phyloP scores from a whole-genome alignment of 176 grass and related monocot species.

The Aechmea fasciata region DNA sequence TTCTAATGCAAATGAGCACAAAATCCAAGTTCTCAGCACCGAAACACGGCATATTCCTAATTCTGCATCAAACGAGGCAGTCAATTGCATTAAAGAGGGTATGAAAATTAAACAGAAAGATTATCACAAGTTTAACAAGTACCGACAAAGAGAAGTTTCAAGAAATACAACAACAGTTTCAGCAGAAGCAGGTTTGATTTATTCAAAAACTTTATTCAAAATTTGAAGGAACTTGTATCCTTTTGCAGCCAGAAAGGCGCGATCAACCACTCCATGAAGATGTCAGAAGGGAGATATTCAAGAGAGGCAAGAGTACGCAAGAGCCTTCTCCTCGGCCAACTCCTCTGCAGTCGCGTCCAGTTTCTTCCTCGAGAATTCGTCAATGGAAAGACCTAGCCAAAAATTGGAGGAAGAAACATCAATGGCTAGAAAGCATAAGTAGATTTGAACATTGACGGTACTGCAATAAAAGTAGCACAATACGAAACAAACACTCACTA shows the following conservation, averaged over 20 bases:
- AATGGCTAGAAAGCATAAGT: conserved; percentile 8
- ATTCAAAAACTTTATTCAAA: not conserved
- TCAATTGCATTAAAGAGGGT: too few species aligned
- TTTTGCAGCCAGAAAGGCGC: not conserved
- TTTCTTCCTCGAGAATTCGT: conserved; percentile 91
- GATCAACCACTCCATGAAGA: not conserved
- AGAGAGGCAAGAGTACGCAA: conserved; percentile 82
- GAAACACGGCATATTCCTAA: too few species aligned
- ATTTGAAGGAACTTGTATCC: not conserved
- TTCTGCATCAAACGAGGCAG: too few species aligned
- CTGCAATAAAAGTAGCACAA: too few species aligned
- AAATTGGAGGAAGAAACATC: not conserved
- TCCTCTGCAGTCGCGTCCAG: conserved; percentile 80
- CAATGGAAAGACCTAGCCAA: conserved; percentile 52
- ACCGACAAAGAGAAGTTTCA: too few species aligned
- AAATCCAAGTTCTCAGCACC: too few species aligned
- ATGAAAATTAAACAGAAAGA: too few species aligned
- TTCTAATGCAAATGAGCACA: too few species aligned
- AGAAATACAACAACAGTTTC: not conserved
- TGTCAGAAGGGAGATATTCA: conserved; percentile 20
- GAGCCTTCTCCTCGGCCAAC: conserved; percentile 79
- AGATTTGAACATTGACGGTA: not conserved
- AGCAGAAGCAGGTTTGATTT: not conserved
- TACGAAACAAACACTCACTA: too few species aligned
- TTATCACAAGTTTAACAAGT: too few species aligned